phyloP scores from a whole-genome alignment of 176 grass and related monocot species.

The Oryza officinalis region DNA sequence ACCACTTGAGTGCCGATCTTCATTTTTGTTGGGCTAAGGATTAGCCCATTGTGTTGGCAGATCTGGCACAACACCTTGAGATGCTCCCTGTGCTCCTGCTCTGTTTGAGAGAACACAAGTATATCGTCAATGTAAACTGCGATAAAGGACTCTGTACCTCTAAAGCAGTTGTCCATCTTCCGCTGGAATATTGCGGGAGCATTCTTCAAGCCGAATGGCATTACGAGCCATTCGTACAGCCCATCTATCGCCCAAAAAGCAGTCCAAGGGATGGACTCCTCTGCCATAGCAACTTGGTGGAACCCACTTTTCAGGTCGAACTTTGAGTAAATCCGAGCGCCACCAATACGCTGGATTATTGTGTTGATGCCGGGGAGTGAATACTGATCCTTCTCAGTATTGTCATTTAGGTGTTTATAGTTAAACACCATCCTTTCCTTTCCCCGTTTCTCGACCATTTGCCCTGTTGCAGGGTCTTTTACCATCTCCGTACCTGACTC shows the following conservation, averaged over 20 bases:
- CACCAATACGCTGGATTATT: neutral
- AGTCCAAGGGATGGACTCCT: neutral
- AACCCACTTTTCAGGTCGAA: constrained; percentile 14
- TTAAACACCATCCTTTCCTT: no score
- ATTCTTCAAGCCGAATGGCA: constrained; percentile 21
- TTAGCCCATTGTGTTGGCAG: no score
- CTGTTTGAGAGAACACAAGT: neutral
- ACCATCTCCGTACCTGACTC: no score
- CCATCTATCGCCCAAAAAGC: neutral
- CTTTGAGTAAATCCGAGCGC: neutral
- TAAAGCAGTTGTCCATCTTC: constrained; percentile 30
- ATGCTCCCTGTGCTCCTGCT: no score
- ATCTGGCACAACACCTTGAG: no score
- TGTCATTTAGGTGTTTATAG: no score
- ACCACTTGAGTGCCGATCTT: no score
- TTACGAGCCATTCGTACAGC: constrained; percentile 18
- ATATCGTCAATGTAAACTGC: constrained; percentile 13
- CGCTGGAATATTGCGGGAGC: constrained; percentile 10
- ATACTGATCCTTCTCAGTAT: neutral
- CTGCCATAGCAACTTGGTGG: neutral
- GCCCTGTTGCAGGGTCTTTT: no score
- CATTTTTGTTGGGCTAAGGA: no score
- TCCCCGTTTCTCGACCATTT: no score
- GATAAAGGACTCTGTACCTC: constrained; percentile 4
- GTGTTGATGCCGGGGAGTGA: neutral